Percentiles rank a stretch among this genome's conserved stretches.
Conservation (phyloP, 306 rosid genomes). For the Boehmeria nivea region DNA sequence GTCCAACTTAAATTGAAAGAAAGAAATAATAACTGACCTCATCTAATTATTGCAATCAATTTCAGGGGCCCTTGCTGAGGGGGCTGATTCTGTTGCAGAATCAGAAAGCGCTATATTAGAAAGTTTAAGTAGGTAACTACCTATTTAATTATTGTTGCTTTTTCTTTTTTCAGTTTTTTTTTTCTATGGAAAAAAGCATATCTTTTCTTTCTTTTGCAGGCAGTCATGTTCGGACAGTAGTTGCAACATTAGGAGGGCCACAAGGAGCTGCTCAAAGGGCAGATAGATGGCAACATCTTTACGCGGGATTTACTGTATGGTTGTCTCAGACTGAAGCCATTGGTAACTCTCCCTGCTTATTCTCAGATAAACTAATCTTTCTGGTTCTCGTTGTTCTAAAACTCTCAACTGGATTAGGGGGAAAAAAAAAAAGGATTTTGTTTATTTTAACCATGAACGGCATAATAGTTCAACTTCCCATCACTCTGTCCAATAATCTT, state of each 20-base stretch:
- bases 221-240: slow-evolving; percentile 73
- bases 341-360: slow-evolving; percentile 34
- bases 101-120: slow-evolving; percentile 75
- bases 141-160: slow-evolving; percentile 7
- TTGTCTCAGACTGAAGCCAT: slow-evolving; percentile 74
- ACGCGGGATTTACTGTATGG: slow-evolving; percentile 88
- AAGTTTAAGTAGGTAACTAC: slow-evolving; percentile 77
- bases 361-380: slow-evolving; percentile 9
- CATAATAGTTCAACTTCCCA: too few relatives aligned
- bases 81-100: slow-evolving; percentile 61
- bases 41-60: slow-evolving; percentile 23
- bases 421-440: too few relatives aligned
- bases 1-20: too few relatives aligned
- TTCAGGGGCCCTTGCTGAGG: slow-evolving; percentile 79
- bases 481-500: too few relatives aligned
- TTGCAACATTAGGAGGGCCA: slow-evolving; percentile 74
- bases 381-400: not conserved
- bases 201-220: slow-evolving; percentile 15
- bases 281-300: slow-evolving; percentile 75
- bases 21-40: too few relatives aligned
- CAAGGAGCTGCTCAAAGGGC: slow-evolving; percentile 59
- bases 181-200: not conserved
- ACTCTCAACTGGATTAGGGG: too few relatives aligned
- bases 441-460: too few relatives aligned
- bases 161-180: not conserved